A percentile compares a stretch with the other conserved stretches of the same genome.
Evolutionary conservation across 2,329 filamentous ascomycete species (phyloP).

Genomic region (Apiospora kogelbergensis): DNA sequence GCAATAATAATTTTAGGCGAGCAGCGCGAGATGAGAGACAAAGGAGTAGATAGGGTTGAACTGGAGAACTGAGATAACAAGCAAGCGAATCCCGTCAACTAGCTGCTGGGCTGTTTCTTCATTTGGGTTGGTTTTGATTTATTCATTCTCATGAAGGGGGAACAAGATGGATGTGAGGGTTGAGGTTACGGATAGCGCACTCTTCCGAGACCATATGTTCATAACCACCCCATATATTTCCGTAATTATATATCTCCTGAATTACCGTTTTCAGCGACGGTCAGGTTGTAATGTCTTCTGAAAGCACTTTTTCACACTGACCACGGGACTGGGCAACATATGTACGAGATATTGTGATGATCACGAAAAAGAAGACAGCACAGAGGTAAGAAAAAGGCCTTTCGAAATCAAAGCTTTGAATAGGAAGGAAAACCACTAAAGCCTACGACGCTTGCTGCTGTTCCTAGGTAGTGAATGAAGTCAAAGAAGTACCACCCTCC

Average conservation of each 20-base stretch:
- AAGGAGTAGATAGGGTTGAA: neutral
- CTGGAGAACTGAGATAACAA: neutral
- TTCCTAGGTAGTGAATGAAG: neutral
- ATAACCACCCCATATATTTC: neutral
- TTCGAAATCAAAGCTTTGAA: neutral
- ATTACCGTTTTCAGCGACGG: neutral
- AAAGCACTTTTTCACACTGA: neutral
- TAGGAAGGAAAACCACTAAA: neutral
- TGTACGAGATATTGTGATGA: no score
- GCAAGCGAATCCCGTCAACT: neutral
- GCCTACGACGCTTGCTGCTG: neutral
- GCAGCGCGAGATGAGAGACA: neutral
- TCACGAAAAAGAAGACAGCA: no score
- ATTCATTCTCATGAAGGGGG: neutral
- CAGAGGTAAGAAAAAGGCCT: neutral
- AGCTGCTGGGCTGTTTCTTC: neutral
- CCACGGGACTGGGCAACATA: neutral
- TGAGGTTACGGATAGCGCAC: neutral
- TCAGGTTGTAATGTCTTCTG: neutral
- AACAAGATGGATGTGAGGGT: neutral
- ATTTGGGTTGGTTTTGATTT: neutral
- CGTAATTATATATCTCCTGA: neutral
- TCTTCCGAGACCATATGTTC: neutral
- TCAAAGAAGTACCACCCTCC: neutral
- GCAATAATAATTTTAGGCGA: slow-evolving; percentile 7